Evolutionary conservation across 2,329 filamentous ascomycete genomes (phyloP), one percentile per base, ranked within the genome.

Genomic region (Bertia moriformis): DNA sequence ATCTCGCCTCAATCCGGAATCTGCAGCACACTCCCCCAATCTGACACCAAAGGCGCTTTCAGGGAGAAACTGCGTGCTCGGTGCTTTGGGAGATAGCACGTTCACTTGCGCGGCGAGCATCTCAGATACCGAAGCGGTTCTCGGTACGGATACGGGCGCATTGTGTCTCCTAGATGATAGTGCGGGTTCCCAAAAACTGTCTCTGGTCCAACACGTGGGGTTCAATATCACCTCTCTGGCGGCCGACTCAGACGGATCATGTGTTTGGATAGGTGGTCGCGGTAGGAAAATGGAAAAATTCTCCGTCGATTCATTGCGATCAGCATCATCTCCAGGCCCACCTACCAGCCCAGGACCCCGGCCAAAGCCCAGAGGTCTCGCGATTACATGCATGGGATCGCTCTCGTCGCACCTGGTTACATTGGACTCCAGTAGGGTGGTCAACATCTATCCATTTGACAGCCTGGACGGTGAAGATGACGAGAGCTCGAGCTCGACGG

Each of bases 11-110:
- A 56, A 49, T 45, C 42, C 44, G n/a, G 61, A 61, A 18, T 45
- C 46, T 40, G 46, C 53, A 18, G 43, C 55, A 41, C 41, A 55
- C 15, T 46, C 48, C 32, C 55, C 46, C 27, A 55, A 59, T 46
- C 52, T 60, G 4, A 57, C 54, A 7, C 66, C 69, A 7, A 72
- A 67, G 43, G 68, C 73, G 3, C 56, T 80, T 10, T 60, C 64
- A 2, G 76, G 75, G 18, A 65, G 74, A 41, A 80, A 79, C 48
- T 73, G 69, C 46, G 49, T 80, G 17, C 56, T 80, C 2, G 72
- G 71, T 1, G 56, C 64, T 14, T 51, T 80, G 37, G 64, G 69
- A 1, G 73, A 79, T 40, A 65, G 62, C 24, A 74, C 65, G 0
- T 79, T 80, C 44, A 73, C 72, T 2, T 68, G 66, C 40, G 62